These are phyloP conservation scores for Solanum pinnatisectum DNA, from an alignment of 257 asterid genomes.

Conservation along the genomic window DNA sequence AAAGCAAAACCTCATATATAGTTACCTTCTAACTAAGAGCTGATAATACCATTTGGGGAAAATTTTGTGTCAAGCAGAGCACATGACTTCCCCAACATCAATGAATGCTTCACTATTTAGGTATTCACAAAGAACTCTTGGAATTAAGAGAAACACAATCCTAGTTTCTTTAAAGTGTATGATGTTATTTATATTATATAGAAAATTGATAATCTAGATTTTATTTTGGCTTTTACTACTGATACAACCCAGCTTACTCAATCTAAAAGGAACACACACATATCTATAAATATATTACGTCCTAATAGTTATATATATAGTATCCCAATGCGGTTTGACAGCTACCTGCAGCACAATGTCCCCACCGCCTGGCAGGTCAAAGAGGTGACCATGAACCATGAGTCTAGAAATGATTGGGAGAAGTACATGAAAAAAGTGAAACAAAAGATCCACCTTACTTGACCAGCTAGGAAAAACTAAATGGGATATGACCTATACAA, in stretches of 20 bases:
- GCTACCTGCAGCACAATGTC: background rate
- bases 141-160: background rate
- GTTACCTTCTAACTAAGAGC: background rate
- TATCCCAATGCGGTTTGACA: background rate
- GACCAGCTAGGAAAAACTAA: background rate
- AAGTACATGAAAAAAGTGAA: background rate
- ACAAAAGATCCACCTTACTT: background rate
- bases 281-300: background rate
- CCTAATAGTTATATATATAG: background rate
- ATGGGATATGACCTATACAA: background rate
- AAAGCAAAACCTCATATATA: background rate
- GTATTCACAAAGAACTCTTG: background rate
- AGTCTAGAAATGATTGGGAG: background rate
- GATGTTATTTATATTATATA: background rate
- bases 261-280: background rate
- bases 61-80: background rate
- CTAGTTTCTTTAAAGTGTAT: background rate
- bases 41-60: background rate
- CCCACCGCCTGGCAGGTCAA: background rate
- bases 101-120: background rate
- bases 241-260: background rate
- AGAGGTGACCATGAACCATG: background rate
- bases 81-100: background rate
- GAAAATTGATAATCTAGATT: background rate
- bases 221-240: background rate